Evolutionary conservation across 257 asterid genomes (phyloP), one percentile per base, ranked within the genome.

Genomic region (Galeopsis tetrahit): DNA sequence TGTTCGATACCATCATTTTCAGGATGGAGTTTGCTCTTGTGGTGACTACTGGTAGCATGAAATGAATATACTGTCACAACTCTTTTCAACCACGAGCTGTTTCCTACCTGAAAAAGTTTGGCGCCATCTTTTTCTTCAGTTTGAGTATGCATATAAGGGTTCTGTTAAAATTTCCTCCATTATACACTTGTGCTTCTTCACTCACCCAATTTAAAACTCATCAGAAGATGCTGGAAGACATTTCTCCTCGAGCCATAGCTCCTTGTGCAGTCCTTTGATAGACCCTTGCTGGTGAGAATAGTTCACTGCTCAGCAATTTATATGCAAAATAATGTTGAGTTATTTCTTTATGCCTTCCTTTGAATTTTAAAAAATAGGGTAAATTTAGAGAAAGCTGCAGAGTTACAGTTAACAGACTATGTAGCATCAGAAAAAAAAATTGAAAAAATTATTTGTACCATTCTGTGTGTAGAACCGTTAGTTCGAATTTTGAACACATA

Each of bases 1-100:
- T 48, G 82, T 93, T 38, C 89, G 96, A 61, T 89, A 93, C 85
- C 98, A 93, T 81, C 98, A 91, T 85, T 93, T 93, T 75, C 84
- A 80, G 76, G 86, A 82, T 56, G 98, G 97, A 15, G 61, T 66
- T 59, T 93, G 98, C 76, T 88, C 96, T 35, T 93, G 97, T 75
- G 90, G 96, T n/a, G 96, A 91, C 73, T 93, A 91, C 69, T 93
- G 98, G 98, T 93, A 91, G 85, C 65, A n/a, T 56, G 36, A 33
- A 63, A 10, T 58, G 34, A 70, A 2, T 35, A 59, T 53, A 6
- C n/a, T n/a, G 14, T 65, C 59, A 4, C 17, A 14, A 32, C 14
- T 44, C 43, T n/a, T 61, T 53, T 53, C 34, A n/a, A 10, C 65
- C 9, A 21, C 28, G 1, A 21, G 28, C 28, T 21, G 28, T 21